These are phyloP conservation scores for Clohesyomyces aquaticus DNA, from an alignment of 495 filamentous ascomycete genomes.

Conservation along the genomic window DNA sequence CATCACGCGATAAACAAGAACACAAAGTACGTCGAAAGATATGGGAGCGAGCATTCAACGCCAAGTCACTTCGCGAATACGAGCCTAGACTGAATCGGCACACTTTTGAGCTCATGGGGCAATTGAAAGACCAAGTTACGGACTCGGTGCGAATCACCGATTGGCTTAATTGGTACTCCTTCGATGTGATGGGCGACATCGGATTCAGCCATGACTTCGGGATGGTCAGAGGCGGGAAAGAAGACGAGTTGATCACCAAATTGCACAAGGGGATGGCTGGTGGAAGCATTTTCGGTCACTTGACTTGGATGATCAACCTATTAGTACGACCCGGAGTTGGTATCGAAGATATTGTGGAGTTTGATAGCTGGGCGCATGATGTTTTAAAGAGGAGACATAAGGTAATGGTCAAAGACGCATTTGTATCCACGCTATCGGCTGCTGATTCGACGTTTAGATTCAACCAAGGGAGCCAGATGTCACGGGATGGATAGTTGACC, in stretches of 20 bases:
- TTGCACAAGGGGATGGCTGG: constrained; percentile 28
- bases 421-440: neutral
- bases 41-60: constrained; percentile 34
- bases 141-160: constrained; percentile 45
- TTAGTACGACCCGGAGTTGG: constrained; percentile 2
- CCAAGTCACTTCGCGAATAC: constrained; percentile 37
- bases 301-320: constrained; percentile 16
- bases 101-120: constrained; percentile 12
- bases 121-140: constrained; percentile 12
- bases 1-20: constrained; percentile 17
- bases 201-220: constrained; percentile 54
- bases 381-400: constrained; percentile 31
- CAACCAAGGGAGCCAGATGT: constrained; percentile 30
- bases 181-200: constrained; percentile 60
- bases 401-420: constrained; percentile 1
- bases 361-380: constrained; percentile 26
- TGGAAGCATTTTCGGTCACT: constrained; percentile 11
- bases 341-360: constrained; percentile 18
- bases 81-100: constrained; percentile 30
- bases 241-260: constrained; percentile 27
- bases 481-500: constrained; percentile 17
- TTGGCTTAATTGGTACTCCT: constrained; percentile 55
- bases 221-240: constrained; percentile 36
- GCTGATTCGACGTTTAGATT: constrained; percentile 9
- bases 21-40: constrained; percentile 22